A percentile compares a stretch with the other conserved stretches of the same genome.
phyloP scores from a whole-genome alignment of 2,329 filamentous ascomycete genomes.

The Talaromyces sp. region DNA sequence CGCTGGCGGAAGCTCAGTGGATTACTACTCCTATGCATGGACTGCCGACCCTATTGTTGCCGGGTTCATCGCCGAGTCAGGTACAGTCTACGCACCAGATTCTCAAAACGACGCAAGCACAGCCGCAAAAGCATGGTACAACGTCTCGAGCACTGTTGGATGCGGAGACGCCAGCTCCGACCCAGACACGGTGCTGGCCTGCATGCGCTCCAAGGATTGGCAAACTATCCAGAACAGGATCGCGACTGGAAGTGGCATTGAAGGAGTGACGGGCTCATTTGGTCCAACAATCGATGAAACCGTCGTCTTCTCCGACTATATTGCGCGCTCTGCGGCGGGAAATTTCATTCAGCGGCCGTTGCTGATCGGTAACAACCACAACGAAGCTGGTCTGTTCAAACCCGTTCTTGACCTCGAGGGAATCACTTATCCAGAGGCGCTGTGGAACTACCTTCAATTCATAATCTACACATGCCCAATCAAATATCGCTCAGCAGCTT shows the following conservation, averaged over 20 bases:
- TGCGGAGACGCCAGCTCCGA: slow-evolving; percentile 2
- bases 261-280: not conserved
- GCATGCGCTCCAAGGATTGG: slow-evolving; percentile 7
- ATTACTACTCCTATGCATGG: slow-evolving; percentile 7
- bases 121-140: not conserved
- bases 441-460: slow-evolving; percentile 3
- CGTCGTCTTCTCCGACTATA: slow-evolving; percentile 2
- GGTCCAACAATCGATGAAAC: slow-evolving; percentile 5
- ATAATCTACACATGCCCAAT: slow-evolving; percentile 6
- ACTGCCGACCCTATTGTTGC: slow-evolving; percentile 3
- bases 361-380: slow-evolving; percentile 2
- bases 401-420: not conserved
- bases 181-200: not conserved
- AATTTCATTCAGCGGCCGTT: slow-evolving; percentile 3
- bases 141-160: not conserved
- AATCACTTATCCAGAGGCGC: not conserved
- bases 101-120: not conserved
- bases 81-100: not conserved
- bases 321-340: not conserved
- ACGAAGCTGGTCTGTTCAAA: slow-evolving; percentile 1
- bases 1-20: slow-evolving; percentile 41
- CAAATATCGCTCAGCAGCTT: not conserved
- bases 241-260: not conserved
- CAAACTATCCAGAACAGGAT: not conserved
- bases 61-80: slow-evolving; percentile 6